These are phyloP conservation scores for Cajanus cajan DNA, from an alignment of 306 rosid species.

Conservation along the genomic window DNA sequence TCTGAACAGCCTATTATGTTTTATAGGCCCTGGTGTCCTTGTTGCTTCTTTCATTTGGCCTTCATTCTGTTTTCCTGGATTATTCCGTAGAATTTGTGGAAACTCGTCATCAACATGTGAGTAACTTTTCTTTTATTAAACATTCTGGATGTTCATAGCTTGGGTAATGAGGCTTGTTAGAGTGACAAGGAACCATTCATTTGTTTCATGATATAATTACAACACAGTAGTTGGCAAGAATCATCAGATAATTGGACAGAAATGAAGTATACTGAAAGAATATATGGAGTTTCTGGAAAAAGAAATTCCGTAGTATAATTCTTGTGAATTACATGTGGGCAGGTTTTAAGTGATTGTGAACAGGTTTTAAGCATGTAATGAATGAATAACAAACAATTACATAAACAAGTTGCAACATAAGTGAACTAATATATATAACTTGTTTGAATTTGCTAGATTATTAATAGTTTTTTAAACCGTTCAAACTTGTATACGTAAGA, in stretches of 20 bases:
- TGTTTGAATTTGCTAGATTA: neutral
- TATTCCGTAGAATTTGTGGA: slow-evolving; percentile 64
- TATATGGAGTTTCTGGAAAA: neutral
- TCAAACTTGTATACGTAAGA: neutral
- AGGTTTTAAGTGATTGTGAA: neutral
- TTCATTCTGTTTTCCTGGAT: slow-evolving; percentile 63
- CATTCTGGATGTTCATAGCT: slow-evolving; percentile 9
- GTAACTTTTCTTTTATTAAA: slow-evolving; percentile 20
- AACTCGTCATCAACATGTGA: slow-evolving; percentile 75
- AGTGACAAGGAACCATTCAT: slow-evolving; percentile 2
- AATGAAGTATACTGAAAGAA: slow-evolving; percentile 14
- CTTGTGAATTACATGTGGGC: neutral
- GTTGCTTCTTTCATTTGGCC: slow-evolving; percentile 90
- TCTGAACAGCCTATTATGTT: slow-evolving; percentile 60
- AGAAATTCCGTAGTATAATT: neutral
- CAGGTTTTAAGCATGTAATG: neutral
- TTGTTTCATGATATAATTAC: neutral
- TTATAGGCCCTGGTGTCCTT: slow-evolving; percentile 80
- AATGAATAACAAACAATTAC: neutral
- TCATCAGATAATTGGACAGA: slow-evolving; percentile 19
- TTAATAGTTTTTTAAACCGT: neutral
- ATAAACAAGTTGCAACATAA: neutral
- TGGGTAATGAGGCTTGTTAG: slow-evolving; percentile 20
- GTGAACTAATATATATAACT: neutral
- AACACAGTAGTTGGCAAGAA: neutral